Conservation (phyloP, 345 rosid genomes). For the Aurinia saxatilis region DNA sequence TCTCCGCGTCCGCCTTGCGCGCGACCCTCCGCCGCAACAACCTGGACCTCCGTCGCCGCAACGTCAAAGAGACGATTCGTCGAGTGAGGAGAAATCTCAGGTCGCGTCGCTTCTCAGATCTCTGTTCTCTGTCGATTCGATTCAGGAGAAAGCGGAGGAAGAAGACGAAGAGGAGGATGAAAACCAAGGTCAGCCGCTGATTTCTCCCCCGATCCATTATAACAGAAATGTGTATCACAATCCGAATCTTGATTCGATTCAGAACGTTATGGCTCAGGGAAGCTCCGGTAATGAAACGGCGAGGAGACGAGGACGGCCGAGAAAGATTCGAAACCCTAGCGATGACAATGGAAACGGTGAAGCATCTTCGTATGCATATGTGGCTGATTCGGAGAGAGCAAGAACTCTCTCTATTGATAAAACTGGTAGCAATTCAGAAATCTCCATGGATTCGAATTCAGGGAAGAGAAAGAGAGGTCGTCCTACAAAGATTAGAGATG, state of each 20-base stretch:
- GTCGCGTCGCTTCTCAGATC: slow-evolving; percentile 48
- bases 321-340: slow-evolving; percentile 30
- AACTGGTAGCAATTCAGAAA: slow-evolving; percentile 5
- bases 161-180: slow-evolving; percentile 21
- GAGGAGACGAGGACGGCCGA: slow-evolving; percentile 65
- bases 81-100: slow-evolving; percentile 42
- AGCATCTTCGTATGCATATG: neutral
- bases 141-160: slow-evolving; percentile 11
- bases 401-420: neutral
- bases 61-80: slow-evolving; percentile 18
- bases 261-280: slow-evolving; percentile 24
- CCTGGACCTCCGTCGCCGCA: slow-evolving; percentile 27
- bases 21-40: slow-evolving; percentile 27
- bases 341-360: neutral
- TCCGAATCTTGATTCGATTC: slow-evolving; percentile 5
- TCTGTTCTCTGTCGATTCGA: slow-evolving; percentile 41
- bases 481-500: slow-evolving; percentile 37
- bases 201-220: slow-evolving; percentile 34
- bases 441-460: slow-evolving; percentile 5
- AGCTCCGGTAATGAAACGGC: slow-evolving; percentile 23
- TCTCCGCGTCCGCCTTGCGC: slow-evolving; percentile 77
- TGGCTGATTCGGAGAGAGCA: no score
- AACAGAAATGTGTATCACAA: slow-evolving; percentile 13
- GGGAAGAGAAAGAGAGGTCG: slow-evolving; percentile 63
- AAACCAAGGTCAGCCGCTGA: slow-evolving; percentile 24